Evolutionary conservation across 31 red algal genomes (phyloP).

Genomic region (Asparagopsis taxiformis): DNA sequence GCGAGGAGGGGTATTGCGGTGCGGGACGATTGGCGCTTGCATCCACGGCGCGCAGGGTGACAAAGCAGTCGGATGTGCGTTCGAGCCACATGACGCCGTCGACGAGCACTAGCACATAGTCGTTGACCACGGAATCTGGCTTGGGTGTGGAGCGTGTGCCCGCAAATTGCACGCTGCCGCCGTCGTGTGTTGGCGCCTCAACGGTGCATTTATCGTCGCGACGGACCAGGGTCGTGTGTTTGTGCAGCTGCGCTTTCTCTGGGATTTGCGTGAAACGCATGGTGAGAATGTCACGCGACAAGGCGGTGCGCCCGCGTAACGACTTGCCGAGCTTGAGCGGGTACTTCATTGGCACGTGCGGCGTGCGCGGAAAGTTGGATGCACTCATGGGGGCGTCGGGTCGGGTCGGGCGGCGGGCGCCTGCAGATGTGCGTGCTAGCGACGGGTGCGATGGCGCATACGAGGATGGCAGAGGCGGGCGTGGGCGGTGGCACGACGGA

Average conservation of each 20-base stretch:
- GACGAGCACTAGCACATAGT: neutral
- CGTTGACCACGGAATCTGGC: neutral
- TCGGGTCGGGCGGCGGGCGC: too few species aligned
- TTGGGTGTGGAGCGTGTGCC: neutral
- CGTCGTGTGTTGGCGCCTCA: neutral
- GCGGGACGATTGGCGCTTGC: neutral
- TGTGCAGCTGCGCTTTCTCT: neutral
- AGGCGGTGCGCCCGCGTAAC: neutral
- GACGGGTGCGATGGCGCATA: too few species aligned
- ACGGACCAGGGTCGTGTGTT: neutral
- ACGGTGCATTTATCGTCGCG: neutral
- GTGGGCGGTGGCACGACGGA: too few species aligned
- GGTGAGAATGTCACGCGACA: neutral
- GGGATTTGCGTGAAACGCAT: neutral
- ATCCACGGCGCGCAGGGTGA: neutral
- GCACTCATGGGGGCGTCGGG: too few species aligned
- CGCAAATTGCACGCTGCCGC: neutral
- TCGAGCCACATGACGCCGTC: neutral
- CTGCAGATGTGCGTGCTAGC: too few species aligned
- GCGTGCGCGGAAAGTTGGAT: too few species aligned
- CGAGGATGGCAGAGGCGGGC: too few species aligned
- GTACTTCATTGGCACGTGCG: too few species aligned
- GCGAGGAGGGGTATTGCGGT: neutral
- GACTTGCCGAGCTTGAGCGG: neutral
- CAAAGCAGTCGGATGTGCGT: neutral